Evolutionary conservation across 2,329 filamentous ascomycete species (phyloP).

Genomic region (Paecilomyces niveus): DNA sequence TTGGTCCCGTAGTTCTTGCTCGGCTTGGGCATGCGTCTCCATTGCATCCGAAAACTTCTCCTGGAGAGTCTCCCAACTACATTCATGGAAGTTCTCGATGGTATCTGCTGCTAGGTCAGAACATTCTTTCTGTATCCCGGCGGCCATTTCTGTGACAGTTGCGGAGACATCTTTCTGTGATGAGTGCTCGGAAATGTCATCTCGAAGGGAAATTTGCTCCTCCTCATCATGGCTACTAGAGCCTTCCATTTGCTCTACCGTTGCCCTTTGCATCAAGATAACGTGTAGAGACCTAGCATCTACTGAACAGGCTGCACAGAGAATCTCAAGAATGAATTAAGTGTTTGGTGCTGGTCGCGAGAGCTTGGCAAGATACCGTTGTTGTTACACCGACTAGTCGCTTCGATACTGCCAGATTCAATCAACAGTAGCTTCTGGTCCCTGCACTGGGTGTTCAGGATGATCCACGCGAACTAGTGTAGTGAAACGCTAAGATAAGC

Average conservation of each 20-base stretch:
- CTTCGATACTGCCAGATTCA: neutral
- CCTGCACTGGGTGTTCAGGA: neutral
- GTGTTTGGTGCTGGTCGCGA: neutral
- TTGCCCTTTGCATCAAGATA: neutral
- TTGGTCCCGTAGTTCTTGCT: constrained; percentile 60
- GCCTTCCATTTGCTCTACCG: neutral
- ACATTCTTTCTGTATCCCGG: neutral
- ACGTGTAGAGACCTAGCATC: neutral
- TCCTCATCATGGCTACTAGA: neutral
- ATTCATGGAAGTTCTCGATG: constrained; percentile 47
- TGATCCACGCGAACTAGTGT: neutral
- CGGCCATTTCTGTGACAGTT: neutral
- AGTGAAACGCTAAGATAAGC: neutral
- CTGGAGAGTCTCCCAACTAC: constrained; percentile 75
- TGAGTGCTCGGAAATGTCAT: neutral
- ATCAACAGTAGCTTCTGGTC: neutral
- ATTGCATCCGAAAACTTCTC: constrained; percentile 61
- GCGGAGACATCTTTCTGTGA: neutral
- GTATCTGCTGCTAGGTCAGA: neutral
- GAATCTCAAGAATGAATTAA: neutral
- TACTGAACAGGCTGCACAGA: neutral
- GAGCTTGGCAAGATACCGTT: neutral
- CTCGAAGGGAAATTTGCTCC: neutral
- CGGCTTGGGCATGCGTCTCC: constrained; percentile 53
- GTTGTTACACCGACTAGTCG: neutral